These are phyloP conservation scores for Saccharomycopsis lassenensis DNA, from an alignment of 805 yeast genomes.

Conservation along the genomic window DNA sequence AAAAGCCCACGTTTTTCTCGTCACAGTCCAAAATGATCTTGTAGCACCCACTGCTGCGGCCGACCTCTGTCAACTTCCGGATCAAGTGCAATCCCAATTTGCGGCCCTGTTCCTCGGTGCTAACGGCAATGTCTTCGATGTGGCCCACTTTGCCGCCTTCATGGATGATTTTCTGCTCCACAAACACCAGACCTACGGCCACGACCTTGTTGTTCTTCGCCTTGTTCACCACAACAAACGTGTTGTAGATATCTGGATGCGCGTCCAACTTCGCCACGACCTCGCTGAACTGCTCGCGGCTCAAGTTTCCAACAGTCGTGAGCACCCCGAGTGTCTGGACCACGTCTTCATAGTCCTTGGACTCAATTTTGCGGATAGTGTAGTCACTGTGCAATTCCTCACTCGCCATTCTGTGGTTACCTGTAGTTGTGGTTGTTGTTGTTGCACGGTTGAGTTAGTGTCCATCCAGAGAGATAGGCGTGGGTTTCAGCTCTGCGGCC, in stretches of 20 bases:
- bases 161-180: constrained; percentile 80
- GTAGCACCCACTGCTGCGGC: constrained; percentile 57
- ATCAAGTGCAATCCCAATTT: constrained; percentile 65
- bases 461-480: no score
- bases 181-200: constrained; percentile 72
- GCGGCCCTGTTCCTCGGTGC: constrained; percentile 67
- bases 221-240: constrained; percentile 52
- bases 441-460: no score
- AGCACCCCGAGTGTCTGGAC: constrained; percentile 52
- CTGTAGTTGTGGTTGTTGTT: no score
- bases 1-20: constrained; percentile 70
- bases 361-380: constrained; percentile 44
- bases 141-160: constrained; percentile 82
- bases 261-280: constrained; percentile 49
- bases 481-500: no score
- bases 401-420: no score
- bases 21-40: constrained; percentile 87
- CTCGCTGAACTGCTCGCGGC: constrained; percentile 36
- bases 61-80: constrained; percentile 47
- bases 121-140: constrained; percentile 88
- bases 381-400: constrained; percentile 63
- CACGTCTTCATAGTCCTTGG: constrained; percentile 55
- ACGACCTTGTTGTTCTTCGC: constrained; percentile 39
- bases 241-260: constrained; percentile 45
- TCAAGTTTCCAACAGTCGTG: constrained; percentile 75